Conservation (phyloP, 345 rosid species). For the Salix arbutifolia region DNA sequence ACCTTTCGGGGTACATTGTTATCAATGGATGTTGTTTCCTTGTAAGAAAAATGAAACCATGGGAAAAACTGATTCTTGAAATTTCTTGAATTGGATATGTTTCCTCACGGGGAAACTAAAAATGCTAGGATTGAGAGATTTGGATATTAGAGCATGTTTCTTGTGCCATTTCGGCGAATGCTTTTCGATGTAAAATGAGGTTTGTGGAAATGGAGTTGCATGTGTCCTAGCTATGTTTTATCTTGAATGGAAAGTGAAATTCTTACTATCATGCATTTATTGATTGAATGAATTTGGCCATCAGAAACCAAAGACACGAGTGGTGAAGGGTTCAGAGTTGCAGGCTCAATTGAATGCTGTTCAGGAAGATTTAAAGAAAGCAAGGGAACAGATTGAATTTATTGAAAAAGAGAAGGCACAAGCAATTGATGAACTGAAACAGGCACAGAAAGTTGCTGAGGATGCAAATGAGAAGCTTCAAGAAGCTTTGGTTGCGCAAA, state of each 20-base stretch:
- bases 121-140: neutral
- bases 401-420: conserved; percentile 75
- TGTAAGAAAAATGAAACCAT: neutral
- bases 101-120: neutral
- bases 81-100: neutral
- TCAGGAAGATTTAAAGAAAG: conserved; percentile 88
- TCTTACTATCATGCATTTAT: conserved; percentile 1
- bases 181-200: neutral
- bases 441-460: conserved; percentile 58
- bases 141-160: neutral
- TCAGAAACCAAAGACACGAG: conserved; percentile 59
- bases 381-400: conserved; percentile 58
- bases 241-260: neutral
- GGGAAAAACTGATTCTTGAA: neutral
- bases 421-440: conserved; percentile 67
- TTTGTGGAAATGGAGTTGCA: neutral
- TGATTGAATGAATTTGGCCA: conserved; percentile 23
- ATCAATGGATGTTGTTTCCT: neutral
- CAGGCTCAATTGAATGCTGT: conserved; percentile 57
- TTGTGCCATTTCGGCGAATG: neutral
- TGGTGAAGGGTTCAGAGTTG: conserved; percentile 55
- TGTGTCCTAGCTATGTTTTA: no score
- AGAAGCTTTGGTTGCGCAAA: conserved; percentile 84
- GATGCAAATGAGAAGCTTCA: conserved; percentile 69
- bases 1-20: neutral